These are phyloP conservation scores for Epichloe bromicola DNA, from an alignment of 2,329 filamentous ascomycete genomes.

Conservation along the genomic window DNA sequence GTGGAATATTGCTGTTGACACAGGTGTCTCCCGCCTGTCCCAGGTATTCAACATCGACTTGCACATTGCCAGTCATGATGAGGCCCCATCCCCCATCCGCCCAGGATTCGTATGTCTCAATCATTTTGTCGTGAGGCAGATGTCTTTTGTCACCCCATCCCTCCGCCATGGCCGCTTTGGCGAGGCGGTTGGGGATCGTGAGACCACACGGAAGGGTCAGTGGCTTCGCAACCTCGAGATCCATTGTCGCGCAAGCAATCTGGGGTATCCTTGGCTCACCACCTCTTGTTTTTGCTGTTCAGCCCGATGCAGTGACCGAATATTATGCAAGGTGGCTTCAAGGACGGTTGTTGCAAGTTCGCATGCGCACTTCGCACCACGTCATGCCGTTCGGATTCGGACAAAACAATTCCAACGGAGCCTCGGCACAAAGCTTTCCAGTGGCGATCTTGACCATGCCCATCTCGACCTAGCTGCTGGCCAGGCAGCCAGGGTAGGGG, in stretches of 20 bases:
- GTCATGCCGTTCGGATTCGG: no score
- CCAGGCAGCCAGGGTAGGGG: no score
- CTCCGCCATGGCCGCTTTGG: constrained; percentile 38
- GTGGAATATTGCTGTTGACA: constrained; percentile 18
- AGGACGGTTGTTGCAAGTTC: no score
- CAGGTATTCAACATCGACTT: constrained; percentile 26
- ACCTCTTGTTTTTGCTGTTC: neutral
- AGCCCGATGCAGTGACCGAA: no score
- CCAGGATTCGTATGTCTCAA: constrained; percentile 39
- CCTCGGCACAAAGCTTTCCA: no score
- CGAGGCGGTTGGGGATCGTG: constrained; percentile 40
- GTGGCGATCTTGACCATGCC: no score
- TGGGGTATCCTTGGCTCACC: neutral
- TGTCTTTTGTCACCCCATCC: constrained; percentile 26
- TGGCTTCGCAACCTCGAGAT: constrained; percentile 17
- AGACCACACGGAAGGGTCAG: constrained; percentile 42
- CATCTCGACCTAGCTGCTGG: no score
- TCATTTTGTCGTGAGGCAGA: constrained; percentile 29
- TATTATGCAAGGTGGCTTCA: no score
- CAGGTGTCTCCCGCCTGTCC: constrained; percentile 22
- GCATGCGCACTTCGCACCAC: no score
- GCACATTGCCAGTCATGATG: constrained; percentile 37
- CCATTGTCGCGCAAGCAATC: neutral
- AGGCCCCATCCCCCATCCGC: constrained; percentile 39
- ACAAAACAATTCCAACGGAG: no score